Conservation (phyloP, 2,329 filamentous ascomycete genomes). For the Aspergillus sp. region DNA sequence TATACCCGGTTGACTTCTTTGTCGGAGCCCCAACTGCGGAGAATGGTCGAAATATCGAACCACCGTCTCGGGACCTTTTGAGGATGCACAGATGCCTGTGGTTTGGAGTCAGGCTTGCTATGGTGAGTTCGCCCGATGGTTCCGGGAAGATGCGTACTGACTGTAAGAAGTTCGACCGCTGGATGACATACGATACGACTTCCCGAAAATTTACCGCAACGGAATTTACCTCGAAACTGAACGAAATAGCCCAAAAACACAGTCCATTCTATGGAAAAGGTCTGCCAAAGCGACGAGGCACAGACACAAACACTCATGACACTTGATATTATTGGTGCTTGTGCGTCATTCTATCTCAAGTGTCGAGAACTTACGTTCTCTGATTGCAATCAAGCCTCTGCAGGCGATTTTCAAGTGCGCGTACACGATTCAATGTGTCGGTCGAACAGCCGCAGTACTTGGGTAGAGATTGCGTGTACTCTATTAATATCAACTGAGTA, state of each 20-base stretch:
- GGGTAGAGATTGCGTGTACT: neutral
- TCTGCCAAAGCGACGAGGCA: neutral
- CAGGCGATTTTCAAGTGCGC: neutral
- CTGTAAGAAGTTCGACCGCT: constrained; percentile 35
- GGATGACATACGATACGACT: constrained; percentile 38
- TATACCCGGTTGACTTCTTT: constrained; percentile 55
- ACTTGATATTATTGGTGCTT: constrained; percentile 4
- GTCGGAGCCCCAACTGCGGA: constrained; percentile 51
- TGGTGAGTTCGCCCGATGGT: constrained; percentile 31
- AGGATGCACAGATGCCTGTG: constrained; percentile 55
- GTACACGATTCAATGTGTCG: neutral
- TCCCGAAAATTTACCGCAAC: constrained; percentile 35
- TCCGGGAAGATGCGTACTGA: constrained; percentile 2
- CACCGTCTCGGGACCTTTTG: constrained; percentile 48
- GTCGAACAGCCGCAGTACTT: neutral
- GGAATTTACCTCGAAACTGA: constrained; percentile 28
- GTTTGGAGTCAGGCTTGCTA: constrained; percentile 46
- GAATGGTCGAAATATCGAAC: constrained; percentile 54
- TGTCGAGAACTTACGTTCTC: neutral
- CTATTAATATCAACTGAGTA: no score
- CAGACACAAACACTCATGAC: constrained; percentile 13
- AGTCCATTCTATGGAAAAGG: constrained; percentile 12
- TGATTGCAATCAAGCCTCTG: neutral
- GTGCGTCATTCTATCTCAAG: neutral
- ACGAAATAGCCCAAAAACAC: constrained; percentile 14